Evolutionary conservation across 805 yeast species (phyloP).

Genomic region (Candida verbasci): DNA sequence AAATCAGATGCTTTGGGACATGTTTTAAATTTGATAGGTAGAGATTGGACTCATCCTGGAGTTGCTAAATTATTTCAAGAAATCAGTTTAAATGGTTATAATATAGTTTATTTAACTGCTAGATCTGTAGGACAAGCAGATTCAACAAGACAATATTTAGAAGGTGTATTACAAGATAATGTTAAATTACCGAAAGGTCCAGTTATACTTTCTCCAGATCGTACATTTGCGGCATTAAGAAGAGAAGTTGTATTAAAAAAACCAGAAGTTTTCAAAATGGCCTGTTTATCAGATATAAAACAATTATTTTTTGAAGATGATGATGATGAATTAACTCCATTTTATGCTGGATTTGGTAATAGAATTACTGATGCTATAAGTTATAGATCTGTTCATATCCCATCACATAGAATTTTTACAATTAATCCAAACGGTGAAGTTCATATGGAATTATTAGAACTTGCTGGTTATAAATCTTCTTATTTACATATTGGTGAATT

Average conservation of each 20-base stretch:
- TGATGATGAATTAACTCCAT: conserved; percentile 54
- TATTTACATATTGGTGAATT: conserved; percentile 88
- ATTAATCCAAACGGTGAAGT: conserved; percentile 96
- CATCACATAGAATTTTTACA: conserved; percentile 90
- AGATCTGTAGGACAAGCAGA: conserved; percentile 96
- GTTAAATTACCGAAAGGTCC: conserved; percentile 81
- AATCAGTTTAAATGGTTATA: conserved; percentile 82
- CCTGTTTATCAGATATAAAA: conserved; percentile 84
- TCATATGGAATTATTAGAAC: conserved; percentile 90
- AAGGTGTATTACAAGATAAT: conserved; percentile 72
- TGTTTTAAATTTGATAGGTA: conserved; percentile 85
- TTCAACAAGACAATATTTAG: conserved; percentile 76
- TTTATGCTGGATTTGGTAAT: conserved; percentile 97
- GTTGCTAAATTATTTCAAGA: conserved; percentile 91
- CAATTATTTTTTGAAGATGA: conserved; percentile 45
- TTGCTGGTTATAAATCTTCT: conserved; percentile 87
- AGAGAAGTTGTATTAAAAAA: conserved; percentile 91
- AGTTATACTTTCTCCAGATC: conserved; percentile 89
- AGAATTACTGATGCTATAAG: conserved; percentile 94
- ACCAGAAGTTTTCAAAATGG: conserved; percentile 98
- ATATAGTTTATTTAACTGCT: conserved; percentile 89
- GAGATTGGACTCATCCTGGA: conserved; percentile 98
- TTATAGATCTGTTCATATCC: conserved; percentile 89
- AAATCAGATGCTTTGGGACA: conserved; percentile 98
- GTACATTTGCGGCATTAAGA: conserved; percentile 91